Conservation (phyloP, 164 flowering plant species). For the Kalanchoe fedtschenkoi region DNA sequence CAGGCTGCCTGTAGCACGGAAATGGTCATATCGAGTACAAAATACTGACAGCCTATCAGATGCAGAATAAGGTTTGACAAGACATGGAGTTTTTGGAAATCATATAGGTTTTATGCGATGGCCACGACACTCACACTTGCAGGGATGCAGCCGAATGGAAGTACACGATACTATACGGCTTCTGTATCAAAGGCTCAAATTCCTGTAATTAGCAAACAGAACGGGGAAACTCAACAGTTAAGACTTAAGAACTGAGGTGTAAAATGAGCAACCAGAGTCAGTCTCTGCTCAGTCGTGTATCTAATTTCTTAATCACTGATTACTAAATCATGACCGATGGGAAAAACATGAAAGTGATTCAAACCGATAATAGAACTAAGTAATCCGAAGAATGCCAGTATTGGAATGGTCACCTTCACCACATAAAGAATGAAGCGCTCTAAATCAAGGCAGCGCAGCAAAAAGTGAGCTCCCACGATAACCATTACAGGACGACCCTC, state of each 20-base stretch:
- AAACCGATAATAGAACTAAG: not conserved
- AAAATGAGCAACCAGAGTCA: not conserved
- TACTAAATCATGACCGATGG: not conserved
- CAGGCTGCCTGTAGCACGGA: constrained; percentile 65
- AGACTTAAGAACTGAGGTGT: not conserved
- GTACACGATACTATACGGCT: constrained; percentile 88
- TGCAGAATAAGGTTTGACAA: too few species aligned
- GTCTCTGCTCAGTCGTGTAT: not conserved
- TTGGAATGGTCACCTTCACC: constrained; percentile 50
- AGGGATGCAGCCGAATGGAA: constrained; percentile 96
- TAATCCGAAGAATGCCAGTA: not conserved
- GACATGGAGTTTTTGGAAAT: too few species aligned
- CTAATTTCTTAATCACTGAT: not conserved
- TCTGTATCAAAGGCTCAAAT: constrained; percentile 94
- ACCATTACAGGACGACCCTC: constrained; percentile 99
- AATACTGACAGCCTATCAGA: not conserved
- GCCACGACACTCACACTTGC: constrained; percentile 55
- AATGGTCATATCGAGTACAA: constrained; percentile 1
- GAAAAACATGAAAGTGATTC: not conserved
- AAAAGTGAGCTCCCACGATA: constrained; percentile 97
- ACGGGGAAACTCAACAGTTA: not conserved
- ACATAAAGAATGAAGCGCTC: constrained; percentile 87
- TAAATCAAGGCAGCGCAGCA: constrained; percentile 96
- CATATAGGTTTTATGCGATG: not conserved
- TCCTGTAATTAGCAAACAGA: constrained; percentile 46